phyloP scores from a whole-genome alignment of 139 green algal genomes.

The Ulvella scutata region DNA sequence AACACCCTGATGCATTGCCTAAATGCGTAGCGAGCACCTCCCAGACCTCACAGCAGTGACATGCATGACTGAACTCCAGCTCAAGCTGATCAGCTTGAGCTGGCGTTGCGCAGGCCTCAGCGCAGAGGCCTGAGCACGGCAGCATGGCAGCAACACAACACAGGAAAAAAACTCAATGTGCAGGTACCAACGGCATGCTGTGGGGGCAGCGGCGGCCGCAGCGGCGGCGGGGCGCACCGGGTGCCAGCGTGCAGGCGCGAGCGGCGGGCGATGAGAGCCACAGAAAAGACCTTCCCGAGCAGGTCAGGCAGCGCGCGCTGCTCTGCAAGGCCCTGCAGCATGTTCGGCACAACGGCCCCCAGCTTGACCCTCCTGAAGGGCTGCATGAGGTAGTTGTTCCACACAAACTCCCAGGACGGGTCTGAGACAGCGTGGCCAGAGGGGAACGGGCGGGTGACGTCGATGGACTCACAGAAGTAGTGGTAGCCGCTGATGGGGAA shows the following conservation, averaged over 20 bases:
- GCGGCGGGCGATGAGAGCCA: slow-evolving; percentile 54
- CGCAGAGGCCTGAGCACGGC: neutral
- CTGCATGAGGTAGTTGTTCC: slow-evolving; percentile 61
- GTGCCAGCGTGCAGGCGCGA: slow-evolving; percentile 78
- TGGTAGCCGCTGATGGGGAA: slow-evolving; percentile 50
- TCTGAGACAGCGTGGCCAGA: slow-evolving; percentile 14
- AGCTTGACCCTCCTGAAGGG: slow-evolving; percentile 51
- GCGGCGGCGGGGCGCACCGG: neutral
- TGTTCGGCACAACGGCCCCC: slow-evolving; percentile 48
- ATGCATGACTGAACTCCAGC: too few species aligned
- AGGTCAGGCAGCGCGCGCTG: slow-evolving; percentile 40
- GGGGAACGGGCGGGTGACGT: slow-evolving; percentile 86
- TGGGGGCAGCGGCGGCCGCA: neutral
- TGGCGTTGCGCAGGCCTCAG: neutral
- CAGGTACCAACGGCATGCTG: neutral
- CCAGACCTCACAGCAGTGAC: too few species aligned
- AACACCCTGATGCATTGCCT: neutral
- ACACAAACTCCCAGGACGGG: slow-evolving; percentile 72
- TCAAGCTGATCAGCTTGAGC: too few species aligned
- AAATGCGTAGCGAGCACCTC: too few species aligned
- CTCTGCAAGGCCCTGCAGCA: slow-evolving; percentile 81
- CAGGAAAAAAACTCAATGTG: neutral
- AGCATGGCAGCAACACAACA: too few species aligned
- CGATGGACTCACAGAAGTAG: slow-evolving; percentile 87
- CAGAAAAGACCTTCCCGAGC: slow-evolving; percentile 28